Evolutionary conservation across 208 protist species (phyloP), one percentile per base, ranked within the genome.

Genomic region (Phytomonas sp.): DNA sequence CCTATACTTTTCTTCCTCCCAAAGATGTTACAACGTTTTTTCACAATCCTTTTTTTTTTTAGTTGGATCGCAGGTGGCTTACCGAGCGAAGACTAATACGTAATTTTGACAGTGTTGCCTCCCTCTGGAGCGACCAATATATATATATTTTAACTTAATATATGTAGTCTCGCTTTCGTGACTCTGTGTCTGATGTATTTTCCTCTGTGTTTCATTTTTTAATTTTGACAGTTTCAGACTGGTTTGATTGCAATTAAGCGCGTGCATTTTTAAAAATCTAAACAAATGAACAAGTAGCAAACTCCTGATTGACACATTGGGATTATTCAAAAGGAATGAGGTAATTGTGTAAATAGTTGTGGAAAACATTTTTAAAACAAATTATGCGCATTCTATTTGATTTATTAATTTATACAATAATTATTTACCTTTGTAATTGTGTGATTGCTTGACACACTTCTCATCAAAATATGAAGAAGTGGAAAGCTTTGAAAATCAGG

Each of bases 331-430:
- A 45, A 40, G 7, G 23, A 56, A 45, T 68, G 30, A 56, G 16
- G 60, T 68, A 56, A 60, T 60, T 68, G 29, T 29, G 31, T 56
- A 29, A 56, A 68, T 68, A 29, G 2, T 68, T 59, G 3, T 10
- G 64, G 16, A 60, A 68, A 59, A 10, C 45, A 56, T 56, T 56
- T 26, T 66, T 26, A 23, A 32, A 30, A 60, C 68, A n/a, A 59
- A 56, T 69, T 66, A 49, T 16, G 34, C 65, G 40, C 36, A 49
- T 59, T 29, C 37, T 34, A 60, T 67, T 62, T 67, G 8, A 32
- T 34, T 73, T 68, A n/a, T 64, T 60, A 30, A 5, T 67, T 69
- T 56, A 56, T 56, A 56, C 45, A 56, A 14, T 33, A 34, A 49
- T 52, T 65, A 2, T 52, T 66, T 61, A 26, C 10, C 52, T 71